Percentiles rank a stretch among this genome's conserved stretches.
phyloP scores from a whole-genome alignment of 2,329 filamentous ascomycete genomes.

The Fonsecaea monophora region DNA sequence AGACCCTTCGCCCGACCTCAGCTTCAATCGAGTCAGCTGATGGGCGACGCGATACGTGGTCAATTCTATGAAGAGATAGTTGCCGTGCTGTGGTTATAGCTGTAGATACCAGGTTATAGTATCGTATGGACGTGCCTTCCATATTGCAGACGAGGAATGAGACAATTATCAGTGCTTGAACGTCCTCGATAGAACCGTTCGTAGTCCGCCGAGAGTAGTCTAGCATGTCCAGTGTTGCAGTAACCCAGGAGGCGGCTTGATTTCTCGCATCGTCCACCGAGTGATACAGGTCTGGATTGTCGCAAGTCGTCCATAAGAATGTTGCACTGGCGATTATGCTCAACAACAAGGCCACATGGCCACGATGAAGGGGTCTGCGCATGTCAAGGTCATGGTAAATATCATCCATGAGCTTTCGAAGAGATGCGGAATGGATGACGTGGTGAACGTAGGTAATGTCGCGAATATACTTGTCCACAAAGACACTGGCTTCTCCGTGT shows the following conservation, averaged over 20 bases:
- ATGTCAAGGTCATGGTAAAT: conserved; percentile 42
- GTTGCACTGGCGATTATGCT: conserved; percentile 42
- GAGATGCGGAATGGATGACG: conserved; percentile 45
- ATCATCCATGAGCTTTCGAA: conserved; percentile 42
- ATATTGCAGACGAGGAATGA: conserved; percentile 45
- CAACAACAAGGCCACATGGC: conserved; percentile 11
- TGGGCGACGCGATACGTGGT: conserved; percentile 37
- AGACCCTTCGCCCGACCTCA: conserved; percentile 44
- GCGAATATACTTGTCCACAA: conserved; percentile 45
- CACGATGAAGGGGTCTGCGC: neutral
- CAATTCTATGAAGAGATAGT: conserved; percentile 8
- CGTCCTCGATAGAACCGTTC: conserved; percentile 44
- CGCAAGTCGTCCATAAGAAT: conserved; percentile 43
- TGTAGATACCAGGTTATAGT: conserved; percentile 23
- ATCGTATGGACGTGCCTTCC: conserved; percentile 47
- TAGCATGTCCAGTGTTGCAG: conserved; percentile 44
- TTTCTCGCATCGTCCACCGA: conserved; percentile 37
- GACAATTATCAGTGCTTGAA: conserved; percentile 48
- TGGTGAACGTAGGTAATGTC: conserved; percentile 47
- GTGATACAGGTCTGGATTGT: neutral
- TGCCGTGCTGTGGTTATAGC: conserved; percentile 31
- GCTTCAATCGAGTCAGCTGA: conserved; percentile 38
- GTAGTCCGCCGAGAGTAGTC: conserved; percentile 43
- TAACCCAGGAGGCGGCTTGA: conserved; percentile 44
- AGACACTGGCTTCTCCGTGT: conserved; percentile 44